Percentiles rank a stretch among this genome's conserved stretches.
Conservation (phyloP, 192 early-diverging fungal genomes). For the Linnemannia schmuckeri region DNA sequence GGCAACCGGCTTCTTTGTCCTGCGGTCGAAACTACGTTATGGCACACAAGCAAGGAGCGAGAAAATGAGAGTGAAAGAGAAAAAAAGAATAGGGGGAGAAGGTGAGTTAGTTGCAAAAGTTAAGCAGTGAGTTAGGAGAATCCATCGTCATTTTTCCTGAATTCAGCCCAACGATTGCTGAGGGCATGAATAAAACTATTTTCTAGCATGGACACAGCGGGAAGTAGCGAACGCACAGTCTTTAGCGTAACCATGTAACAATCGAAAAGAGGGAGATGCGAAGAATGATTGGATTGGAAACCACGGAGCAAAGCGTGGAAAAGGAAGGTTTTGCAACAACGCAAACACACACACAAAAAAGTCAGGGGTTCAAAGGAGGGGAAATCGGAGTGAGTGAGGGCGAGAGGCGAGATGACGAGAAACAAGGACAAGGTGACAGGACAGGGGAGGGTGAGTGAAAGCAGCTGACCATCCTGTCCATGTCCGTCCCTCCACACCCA, state of each 20-base stretch:
- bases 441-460: neutral
- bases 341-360: neutral
- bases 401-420: neutral
- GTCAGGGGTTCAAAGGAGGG: conserved; percentile 10
- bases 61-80: neutral
- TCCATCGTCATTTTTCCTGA: too few species aligned
- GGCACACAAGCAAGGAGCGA: neutral
- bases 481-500: neutral
- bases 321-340: conserved; percentile 1
- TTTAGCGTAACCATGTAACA: neutral
- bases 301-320: conserved; percentile 4
- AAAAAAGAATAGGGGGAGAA: too few species aligned
- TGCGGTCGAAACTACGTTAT: conserved; percentile 68
- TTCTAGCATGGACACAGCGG: neutral
- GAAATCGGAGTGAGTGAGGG: neutral
- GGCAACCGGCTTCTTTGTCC: conserved; percentile 81
- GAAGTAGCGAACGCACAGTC: neutral
- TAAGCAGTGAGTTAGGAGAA: neutral
- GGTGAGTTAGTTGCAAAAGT: neutral
- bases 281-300: neutral
- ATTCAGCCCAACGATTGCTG: neutral
- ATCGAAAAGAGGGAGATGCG: neutral
- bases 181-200: neutral
- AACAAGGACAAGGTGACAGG: neutral
- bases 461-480: conserved; percentile 18